Base-by-base conservation (phyloP, 78 protist species). In the Dictyostelium intermedium region DNA sequence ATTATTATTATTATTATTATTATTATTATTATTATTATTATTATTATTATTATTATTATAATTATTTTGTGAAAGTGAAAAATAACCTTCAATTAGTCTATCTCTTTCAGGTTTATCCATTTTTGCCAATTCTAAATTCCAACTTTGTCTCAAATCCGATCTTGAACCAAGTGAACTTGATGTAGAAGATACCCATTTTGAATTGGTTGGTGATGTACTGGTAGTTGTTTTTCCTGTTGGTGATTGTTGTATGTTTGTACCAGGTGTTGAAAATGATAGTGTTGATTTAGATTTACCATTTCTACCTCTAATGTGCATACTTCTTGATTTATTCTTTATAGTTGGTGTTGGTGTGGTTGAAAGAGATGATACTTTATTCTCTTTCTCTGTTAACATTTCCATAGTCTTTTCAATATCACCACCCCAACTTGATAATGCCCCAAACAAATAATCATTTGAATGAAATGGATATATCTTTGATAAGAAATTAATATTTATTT, bases 321-420 rank as follows among this genome's bases (percentile, higher is more conserved):
- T 47, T 34, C 66, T 53, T 30, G 80, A 30, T 34, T 32, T 73
- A 9, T 30, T 34, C n/a, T 20, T 69, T 81, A 34, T 32, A 23
- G 56, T 2, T 30, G 13, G 20, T 20, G 43, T 7, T 20, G 43
- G 34, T 73, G 80, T 27, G 11, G 8, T 73, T 30, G 80, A 73
- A 8, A 18, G 23, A 7, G 63, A 16, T 63, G 82, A 27, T 14
- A 60, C 50, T 60, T 63, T 78, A 20, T 76, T 16, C 14, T n/a
- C 11, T 63, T 11, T 39, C n/a, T 43, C 39, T 74, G 82, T 45
- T 2, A 89, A 56, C 18, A 56, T 23, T 39, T 89, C 93, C 5
- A 89, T 37, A 18, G 83, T 60, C 41, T 89, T 89, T 35, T 89
- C 86, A 18, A 80, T 74, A 80, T 89, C 93, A n/a, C 93, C 93